These are phyloP conservation scores for Aspergillus sojae DNA, from an alignment of 2,329 filamentous ascomycete species.

Conservation along the genomic window DNA sequence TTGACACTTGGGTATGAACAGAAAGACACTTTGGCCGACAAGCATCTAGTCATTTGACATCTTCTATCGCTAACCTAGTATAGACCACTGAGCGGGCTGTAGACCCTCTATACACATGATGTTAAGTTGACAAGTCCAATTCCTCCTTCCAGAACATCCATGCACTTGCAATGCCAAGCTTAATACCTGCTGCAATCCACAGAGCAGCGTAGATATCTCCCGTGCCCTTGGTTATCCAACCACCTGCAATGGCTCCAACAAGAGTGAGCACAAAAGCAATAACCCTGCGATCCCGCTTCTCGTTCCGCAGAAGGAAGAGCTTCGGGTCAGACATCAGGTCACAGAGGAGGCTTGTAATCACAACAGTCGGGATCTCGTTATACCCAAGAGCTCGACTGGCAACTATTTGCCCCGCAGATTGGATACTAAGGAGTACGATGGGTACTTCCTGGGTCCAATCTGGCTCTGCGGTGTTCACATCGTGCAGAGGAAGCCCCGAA, in stretches of 20 bases:
- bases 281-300: conserved; percentile 31
- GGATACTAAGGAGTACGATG: conserved; percentile 35
- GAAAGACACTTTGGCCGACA: background rate
- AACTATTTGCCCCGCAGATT: conserved; percentile 35
- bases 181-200: conserved; percentile 30
- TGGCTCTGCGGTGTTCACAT: background rate
- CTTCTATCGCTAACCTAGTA: background rate
- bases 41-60: background rate
- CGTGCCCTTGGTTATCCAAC: conserved; percentile 32
- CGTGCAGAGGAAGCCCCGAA: conserved; percentile 18
- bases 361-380: conserved; percentile 37
- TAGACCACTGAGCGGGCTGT: no score
- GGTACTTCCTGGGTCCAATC: conserved; percentile 30
- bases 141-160: conserved; percentile 26
- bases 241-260: conserved; percentile 30
- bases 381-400: conserved; percentile 31
- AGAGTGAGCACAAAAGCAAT: conserved; percentile 30
- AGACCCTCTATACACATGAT: background rate
- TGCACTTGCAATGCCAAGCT: conserved; percentile 20
- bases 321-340: conserved; percentile 35
- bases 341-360: conserved; percentile 35
- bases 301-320: conserved; percentile 29
- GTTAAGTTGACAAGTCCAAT: background rate
- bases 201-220: conserved; percentile 25
- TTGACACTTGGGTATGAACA: background rate